Percentiles rank a stretch among this genome's conserved stretches.
These are phyloP conservation scores for Aspergillus piperis DNA, from an alignment of 2,329 filamentous ascomycete species.

Conservation along the genomic window DNA sequence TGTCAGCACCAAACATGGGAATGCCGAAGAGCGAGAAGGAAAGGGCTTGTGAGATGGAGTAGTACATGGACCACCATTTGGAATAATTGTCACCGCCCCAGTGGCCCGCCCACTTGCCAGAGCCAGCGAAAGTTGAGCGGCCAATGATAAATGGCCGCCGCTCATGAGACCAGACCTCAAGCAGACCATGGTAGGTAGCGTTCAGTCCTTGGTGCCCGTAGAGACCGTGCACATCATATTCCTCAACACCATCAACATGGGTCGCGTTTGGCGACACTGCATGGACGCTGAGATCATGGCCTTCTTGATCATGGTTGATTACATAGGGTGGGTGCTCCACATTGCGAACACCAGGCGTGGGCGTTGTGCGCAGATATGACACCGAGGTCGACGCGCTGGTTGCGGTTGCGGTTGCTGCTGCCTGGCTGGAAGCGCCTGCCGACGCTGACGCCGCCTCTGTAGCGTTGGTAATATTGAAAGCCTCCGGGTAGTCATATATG, in stretches of 20 bases:
- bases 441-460: constrained; percentile 66
- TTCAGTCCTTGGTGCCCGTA: constrained; percentile 75
- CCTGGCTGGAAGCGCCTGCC: constrained; percentile 56
- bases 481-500: constrained; percentile 66
- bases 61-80: constrained; percentile 72
- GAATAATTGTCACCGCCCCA: constrained; percentile 79
- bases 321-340: constrained; percentile 75
- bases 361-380: constrained; percentile 59
- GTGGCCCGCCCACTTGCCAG: constrained; percentile 74
- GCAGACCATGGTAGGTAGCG: constrained; percentile 72
- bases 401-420: constrained; percentile 38
- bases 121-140: constrained; percentile 76
- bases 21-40: constrained; percentile 74
- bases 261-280: constrained; percentile 77
- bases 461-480: constrained; percentile 67
- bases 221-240: constrained; percentile 84
- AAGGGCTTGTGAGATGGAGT: constrained; percentile 75
- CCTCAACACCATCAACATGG: constrained; percentile 68
- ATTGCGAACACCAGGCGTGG: constrained; percentile 65
- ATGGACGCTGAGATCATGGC: constrained; percentile 69
- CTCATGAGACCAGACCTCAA: constrained; percentile 64
- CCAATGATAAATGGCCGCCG: constrained; percentile 85
- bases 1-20: constrained; percentile 74
- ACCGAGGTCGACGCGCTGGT: constrained; percentile 37
- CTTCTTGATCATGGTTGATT: constrained; percentile 66